phyloP scores from a whole-genome alignment of 495 filamentous ascomycete species.

The Penicillium crystallinum region DNA sequence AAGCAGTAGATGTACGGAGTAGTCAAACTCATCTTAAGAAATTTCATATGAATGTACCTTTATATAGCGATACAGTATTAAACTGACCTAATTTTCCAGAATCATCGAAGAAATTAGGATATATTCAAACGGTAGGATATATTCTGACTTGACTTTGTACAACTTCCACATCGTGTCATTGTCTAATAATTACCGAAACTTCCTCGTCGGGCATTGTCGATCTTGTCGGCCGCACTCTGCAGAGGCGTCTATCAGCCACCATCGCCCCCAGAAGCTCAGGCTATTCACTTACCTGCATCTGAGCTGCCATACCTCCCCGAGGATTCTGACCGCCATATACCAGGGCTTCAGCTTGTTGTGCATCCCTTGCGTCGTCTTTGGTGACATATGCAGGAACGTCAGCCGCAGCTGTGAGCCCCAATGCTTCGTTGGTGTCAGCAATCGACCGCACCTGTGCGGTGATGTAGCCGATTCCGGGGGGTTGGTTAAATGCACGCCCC shows the following conservation, averaged over 20 bases:
- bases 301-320: conserved; percentile 24
- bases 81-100: no score
- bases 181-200: background rate
- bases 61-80: no score
- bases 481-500: conserved; percentile 34
- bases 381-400: conserved; percentile 27
- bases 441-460: conserved; percentile 32
- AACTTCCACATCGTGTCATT: no score
- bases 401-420: conserved; percentile 19
- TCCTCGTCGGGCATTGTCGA: conserved; percentile 18
- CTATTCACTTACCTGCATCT: conserved; percentile 29
- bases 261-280: background rate
- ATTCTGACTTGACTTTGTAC: no score
- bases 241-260: conserved; percentile 3
- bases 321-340: conserved; percentile 30
- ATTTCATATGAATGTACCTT: no score
- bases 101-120: no score
- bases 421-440: conserved; percentile 32
- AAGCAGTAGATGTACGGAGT: no score
- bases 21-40: no score
- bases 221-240: conserved; percentile 34
- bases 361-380: conserved; percentile 32
- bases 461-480: conserved; percentile 27
- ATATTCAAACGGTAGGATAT: no score
- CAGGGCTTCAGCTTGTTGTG: conserved; percentile 28